phyloP scores from a whole-genome alignment of 2,329 filamentous ascomycete genomes.

The Cercospora sp. region DNA sequence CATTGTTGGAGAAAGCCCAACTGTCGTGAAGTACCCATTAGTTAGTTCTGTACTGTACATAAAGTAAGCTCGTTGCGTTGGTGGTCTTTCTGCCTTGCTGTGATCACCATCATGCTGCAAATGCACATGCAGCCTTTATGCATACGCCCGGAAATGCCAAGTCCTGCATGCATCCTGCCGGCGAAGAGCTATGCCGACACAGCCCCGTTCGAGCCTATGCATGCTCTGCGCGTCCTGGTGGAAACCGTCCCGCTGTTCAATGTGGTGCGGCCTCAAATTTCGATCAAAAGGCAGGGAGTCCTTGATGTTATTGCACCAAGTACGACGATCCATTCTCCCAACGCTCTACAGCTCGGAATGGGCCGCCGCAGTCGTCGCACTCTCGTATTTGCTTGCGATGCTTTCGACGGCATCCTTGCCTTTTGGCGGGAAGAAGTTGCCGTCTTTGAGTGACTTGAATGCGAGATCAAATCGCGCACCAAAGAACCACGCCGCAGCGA shows the following conservation, averaged over 20 bases:
- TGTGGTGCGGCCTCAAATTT: background rate
- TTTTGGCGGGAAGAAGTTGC: constrained; percentile 36
- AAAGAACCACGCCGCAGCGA: constrained; percentile 73
- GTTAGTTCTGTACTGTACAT: background rate
- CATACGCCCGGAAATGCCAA: constrained; percentile 3
- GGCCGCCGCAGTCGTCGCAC: background rate
- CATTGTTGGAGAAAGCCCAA: background rate
- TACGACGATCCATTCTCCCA: background rate
- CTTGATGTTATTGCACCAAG: background rate
- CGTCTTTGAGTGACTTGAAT: constrained; percentile 55
- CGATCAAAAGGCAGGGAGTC: background rate
- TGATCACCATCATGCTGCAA: background rate
- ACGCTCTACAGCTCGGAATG: constrained; percentile 31
- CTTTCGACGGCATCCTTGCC: constrained; percentile 17
- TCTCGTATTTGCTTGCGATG: constrained; percentile 24
- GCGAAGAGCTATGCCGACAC: background rate
- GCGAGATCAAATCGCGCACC: constrained; percentile 81
- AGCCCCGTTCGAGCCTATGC: background rate
- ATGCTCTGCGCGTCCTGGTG: background rate
- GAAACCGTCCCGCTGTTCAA: background rate
- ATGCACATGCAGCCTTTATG: background rate
- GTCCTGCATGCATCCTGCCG: background rate
- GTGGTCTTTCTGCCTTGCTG: background rate
- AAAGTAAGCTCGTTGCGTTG: background rate
- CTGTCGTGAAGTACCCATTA: background rate